These are phyloP conservation scores for Cordyceps fumosorosea DNA, from an alignment of 2,329 filamentous ascomycete species.

Conservation along the genomic window DNA sequence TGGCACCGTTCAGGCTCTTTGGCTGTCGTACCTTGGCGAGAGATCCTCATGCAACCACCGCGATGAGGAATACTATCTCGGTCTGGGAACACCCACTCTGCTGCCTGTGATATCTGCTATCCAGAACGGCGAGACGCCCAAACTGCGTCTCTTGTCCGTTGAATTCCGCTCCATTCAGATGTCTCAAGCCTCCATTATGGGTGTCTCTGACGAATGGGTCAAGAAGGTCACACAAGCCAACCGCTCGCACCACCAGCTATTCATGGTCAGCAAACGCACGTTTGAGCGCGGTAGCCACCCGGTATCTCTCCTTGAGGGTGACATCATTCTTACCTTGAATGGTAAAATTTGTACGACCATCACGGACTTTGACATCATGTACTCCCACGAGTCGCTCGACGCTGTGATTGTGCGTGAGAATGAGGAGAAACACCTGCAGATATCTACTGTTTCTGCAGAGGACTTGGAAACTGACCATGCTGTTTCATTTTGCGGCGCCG, in stretches of 20 bases:
- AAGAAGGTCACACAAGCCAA: conserved; percentile 82
- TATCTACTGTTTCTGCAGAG: conserved; percentile 80
- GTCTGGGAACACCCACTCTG: conserved; percentile 79
- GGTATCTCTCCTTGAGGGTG: conserved; percentile 71
- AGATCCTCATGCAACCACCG: conserved; percentile 70
- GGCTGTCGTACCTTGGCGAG: conserved; percentile 95
- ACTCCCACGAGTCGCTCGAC: conserved; percentile 75
- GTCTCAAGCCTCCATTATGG: conserved; percentile 95
- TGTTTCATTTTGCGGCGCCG: conserved; percentile 89
- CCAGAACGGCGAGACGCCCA: conserved; percentile 69
- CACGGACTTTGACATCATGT: conserved; percentile 93
- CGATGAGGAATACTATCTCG: conserved; percentile 94
- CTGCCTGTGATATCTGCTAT: conserved; percentile 85
- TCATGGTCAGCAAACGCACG: conserved; percentile 92
- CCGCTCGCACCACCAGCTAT: conserved; percentile 87
- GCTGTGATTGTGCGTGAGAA: conserved; percentile 83
- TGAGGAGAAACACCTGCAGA: conserved; percentile 65
- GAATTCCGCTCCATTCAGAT: conserved; percentile 95
- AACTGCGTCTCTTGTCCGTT: conserved; percentile 84
- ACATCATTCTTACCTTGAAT: conserved; percentile 87
- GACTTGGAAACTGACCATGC: conserved; percentile 90
- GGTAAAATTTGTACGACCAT: conserved; percentile 88
- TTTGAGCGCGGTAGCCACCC: conserved; percentile 49
- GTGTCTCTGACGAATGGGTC: conserved; percentile 93
- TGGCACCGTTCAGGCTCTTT: conserved; percentile 88